Conservation (phyloP, 106 monocot genomes). For the Ottelia alismoides region DNA sequence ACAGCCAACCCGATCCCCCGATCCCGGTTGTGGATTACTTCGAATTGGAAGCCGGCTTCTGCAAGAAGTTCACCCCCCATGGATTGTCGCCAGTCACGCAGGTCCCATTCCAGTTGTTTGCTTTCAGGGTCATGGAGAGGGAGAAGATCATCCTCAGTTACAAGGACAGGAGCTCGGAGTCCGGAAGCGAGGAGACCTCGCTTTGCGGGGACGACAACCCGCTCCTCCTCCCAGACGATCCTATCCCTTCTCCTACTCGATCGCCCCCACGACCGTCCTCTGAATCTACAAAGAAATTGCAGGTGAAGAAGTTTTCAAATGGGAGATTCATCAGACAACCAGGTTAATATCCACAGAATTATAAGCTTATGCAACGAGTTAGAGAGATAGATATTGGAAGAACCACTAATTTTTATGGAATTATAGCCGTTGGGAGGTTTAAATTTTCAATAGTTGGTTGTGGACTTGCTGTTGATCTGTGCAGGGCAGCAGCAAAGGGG, state of each 20-base stretch:
- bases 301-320: slow-evolving; percentile 4
- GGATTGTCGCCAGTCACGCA: slow-evolving; percentile 15
- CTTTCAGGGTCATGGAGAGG: slow-evolving; percentile 56
- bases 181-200: slow-evolving; percentile 45
- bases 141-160: slow-evolving; percentile 25
- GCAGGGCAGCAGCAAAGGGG: too few species aligned
- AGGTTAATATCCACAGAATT: background rate
- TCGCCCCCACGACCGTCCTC: background rate
- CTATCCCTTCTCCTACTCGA: slow-evolving; percentile 4
- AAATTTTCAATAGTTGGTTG: too few species aligned
- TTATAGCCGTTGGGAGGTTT: too few species aligned
- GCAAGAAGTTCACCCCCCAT: slow-evolving; percentile 18
- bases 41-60: slow-evolving; percentile 49
- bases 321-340: background rate
- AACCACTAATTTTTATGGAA: slow-evolving; percentile 3
- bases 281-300: background rate
- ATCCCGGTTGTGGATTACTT: slow-evolving; percentile 41
- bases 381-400: slow-evolving; percentile 11
- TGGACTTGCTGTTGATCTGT: too few species aligned
- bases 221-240: slow-evolving; percentile 5
- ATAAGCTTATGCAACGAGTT: slow-evolving; percentile 6
- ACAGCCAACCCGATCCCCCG: slow-evolving; percentile 21
- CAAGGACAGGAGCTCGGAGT: slow-evolving; percentile 48
- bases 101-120: slow-evolving; percentile 75
- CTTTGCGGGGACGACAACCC: slow-evolving; percentile 25